These are phyloP conservation scores for Jaminaea rosea DNA, from an alignment of 1,284 basidiomycete species.

Conservation along the genomic window DNA sequence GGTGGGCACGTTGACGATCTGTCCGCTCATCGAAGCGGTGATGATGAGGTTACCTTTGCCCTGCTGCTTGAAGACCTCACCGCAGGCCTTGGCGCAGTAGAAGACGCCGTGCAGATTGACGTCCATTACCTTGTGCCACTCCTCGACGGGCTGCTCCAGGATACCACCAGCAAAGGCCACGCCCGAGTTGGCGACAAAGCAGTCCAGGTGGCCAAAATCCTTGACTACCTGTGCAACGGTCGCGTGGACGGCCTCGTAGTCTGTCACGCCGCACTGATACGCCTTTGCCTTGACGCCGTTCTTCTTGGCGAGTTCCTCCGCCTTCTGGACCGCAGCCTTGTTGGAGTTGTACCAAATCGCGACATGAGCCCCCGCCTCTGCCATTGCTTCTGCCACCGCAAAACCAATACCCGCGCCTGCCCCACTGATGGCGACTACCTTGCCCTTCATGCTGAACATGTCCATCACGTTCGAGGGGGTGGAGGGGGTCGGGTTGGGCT, in stretches of 20 bases:
- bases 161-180: constrained; percentile 20
- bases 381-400: constrained; percentile 40
- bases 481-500: constrained; percentile 19
- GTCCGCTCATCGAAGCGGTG: constrained; percentile 30
- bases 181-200: constrained; percentile 30
- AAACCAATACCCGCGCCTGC: constrained; percentile 44
- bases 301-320: constrained; percentile 29
- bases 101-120: constrained; percentile 32
- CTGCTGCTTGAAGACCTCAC: constrained; percentile 42
- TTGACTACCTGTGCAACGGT: constrained; percentile 19
- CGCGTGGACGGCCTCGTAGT: constrained; percentile 16
- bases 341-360: constrained; percentile 42
- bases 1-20: constrained; percentile 35
- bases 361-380: constrained; percentile 43
- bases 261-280: constrained; percentile 23
- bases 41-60: constrained; percentile 40
- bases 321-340: constrained; percentile 27
- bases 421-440: constrained; percentile 40
- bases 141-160: constrained; percentile 27
- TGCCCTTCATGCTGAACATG: constrained; percentile 40
- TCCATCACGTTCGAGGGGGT: constrained; percentile 25
- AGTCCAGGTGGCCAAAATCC: constrained; percentile 32
- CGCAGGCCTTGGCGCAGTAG: constrained; percentile 34
- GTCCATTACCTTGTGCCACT: constrained; percentile 31
- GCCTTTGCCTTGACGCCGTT: constrained; percentile 33